Conservation (phyloP, 768 basidiomycete genomes). For the Mycena leptocephala region DNA sequence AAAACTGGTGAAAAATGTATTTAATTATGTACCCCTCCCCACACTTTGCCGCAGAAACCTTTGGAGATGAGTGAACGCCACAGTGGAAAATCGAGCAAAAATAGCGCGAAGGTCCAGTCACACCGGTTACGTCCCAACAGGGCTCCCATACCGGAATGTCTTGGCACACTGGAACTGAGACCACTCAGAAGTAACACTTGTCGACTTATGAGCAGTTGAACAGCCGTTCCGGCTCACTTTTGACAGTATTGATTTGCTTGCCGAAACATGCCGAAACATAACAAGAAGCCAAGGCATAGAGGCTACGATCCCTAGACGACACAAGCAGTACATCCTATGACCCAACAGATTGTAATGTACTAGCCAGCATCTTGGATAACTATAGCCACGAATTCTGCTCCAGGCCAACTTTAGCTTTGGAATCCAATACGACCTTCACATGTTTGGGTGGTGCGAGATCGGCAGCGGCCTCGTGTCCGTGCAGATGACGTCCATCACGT, state of each 20-base stretch:
- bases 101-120: too few relatives aligned
- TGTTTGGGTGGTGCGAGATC: background rate
- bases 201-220: too few relatives aligned
- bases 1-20: background rate
- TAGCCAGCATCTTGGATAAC: conserved; percentile 1
- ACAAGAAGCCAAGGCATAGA: background rate
- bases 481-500: background rate
- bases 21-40: background rate
- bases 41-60: too few relatives aligned
- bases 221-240: background rate
- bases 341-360: background rate
- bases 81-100: too few relatives aligned
- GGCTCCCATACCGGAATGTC: too few relatives aligned
- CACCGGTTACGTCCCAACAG: too few relatives aligned
- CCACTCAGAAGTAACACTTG: too few relatives aligned
- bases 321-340: background rate
- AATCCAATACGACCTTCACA: background rate
- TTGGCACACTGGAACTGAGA: too few relatives aligned
- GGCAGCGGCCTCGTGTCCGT: background rate
- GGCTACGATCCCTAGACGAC: conserved; percentile 2
- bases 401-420: background rate
- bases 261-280: background rate
- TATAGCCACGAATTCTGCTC: background rate
- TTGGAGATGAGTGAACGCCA: too few relatives aligned
- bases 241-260: background rate